These are phyloP conservation scores for Monascus purpureus DNA, from an alignment of 495 filamentous ascomycete genomes.

Conservation along the genomic window DNA sequence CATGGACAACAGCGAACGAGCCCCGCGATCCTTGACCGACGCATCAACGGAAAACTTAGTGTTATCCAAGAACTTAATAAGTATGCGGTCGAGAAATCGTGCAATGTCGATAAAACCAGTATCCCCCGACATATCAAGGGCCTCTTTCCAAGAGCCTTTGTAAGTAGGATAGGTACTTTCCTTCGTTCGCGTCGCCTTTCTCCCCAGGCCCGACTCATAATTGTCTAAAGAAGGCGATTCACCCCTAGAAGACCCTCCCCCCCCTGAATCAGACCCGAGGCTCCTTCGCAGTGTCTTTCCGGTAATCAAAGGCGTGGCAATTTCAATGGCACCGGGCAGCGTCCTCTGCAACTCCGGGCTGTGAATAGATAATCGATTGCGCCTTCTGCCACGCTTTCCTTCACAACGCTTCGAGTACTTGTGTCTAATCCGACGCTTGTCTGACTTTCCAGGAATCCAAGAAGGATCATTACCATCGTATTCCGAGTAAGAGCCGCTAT, in stretches of 20 bases:
- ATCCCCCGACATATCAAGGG: conserved; percentile 21
- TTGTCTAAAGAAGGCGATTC: conserved; percentile 2
- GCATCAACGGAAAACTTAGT: conserved; percentile 10
- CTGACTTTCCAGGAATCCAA: conserved; percentile 28
- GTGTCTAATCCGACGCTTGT: conserved; percentile 21
- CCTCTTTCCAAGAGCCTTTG: conserved; percentile 27
- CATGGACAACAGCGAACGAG: conserved; percentile 50
- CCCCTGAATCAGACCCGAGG: conserved; percentile 8
- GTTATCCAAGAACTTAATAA: conserved; percentile 25
- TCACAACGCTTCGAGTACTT: conserved; percentile 24
- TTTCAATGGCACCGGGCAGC: conserved; percentile 31
- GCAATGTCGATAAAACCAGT: conserved; percentile 23
- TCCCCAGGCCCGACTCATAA: conserved; percentile 2
- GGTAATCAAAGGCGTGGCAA: conserved; percentile 32
- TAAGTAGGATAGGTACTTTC: conserved; percentile 13
- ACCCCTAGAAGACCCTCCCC: conserved; percentile 2
- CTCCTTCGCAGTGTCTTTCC: conserved; percentile 17
- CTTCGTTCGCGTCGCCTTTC: conserved; percentile 7
- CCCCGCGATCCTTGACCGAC: conserved; percentile 7
- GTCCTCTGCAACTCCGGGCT: conserved; percentile 26
- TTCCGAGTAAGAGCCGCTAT: conserved; percentile 17
- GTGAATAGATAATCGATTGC: conserved; percentile 19
- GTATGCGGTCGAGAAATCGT: conserved; percentile 21
- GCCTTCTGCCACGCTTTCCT: conserved; percentile 9
- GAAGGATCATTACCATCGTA: conserved; percentile 26